Percentiles rank a stretch among this genome's conserved stretches.
Evolutionary conservation across 1,139 yeast species (phyloP).

Genomic region (Blastobotrys buckinghamii): DNA sequence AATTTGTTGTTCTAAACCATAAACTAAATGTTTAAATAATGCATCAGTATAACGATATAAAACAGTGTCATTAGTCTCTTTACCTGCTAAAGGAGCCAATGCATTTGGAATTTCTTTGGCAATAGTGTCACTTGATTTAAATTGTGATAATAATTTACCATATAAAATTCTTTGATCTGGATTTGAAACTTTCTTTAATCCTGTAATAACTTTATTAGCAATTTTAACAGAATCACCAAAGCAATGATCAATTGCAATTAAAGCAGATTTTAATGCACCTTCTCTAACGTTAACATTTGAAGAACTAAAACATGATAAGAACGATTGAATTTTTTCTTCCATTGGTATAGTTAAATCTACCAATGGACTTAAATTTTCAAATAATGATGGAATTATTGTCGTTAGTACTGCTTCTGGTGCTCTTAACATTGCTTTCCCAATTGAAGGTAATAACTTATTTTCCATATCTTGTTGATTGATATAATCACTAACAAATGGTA

Average conservation of each 20-base stretch:
- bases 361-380: slow-evolving; percentile 34
- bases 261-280: slow-evolving; percentile 45
- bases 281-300: slow-evolving; percentile 59
- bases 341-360: slow-evolving; percentile 39
- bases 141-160: slow-evolving; percentile 37
- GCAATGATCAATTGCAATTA: slow-evolving; percentile 19
- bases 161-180: slow-evolving; percentile 59
- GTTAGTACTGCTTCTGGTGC: slow-evolving; percentile 71
- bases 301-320: slow-evolving; percentile 64
- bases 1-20: slow-evolving; percentile 15
- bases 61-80: slow-evolving; percentile 72
- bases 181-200: slow-evolving; percentile 47
- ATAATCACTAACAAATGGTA: slow-evolving; percentile 40
- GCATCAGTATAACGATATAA: slow-evolving; percentile 48
- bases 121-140: slow-evolving; percentile 16
- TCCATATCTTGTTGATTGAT: slow-evolving; percentile 42
- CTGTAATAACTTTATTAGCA: slow-evolving; percentile 49
- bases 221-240: slow-evolving; percentile 30
- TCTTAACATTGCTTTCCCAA: slow-evolving; percentile 74
- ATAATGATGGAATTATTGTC: slow-evolving; percentile 45
- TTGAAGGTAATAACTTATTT: slow-evolving; percentile 45
- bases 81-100: slow-evolving; percentile 48
- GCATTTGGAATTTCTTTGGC: slow-evolving; percentile 39
- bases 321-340: slow-evolving; percentile 47
- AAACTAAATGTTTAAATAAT: slow-evolving; percentile 41